Conservation (phyloP, 768 basidiomycete genomes). For the Gautieria morchelliformis region DNA sequence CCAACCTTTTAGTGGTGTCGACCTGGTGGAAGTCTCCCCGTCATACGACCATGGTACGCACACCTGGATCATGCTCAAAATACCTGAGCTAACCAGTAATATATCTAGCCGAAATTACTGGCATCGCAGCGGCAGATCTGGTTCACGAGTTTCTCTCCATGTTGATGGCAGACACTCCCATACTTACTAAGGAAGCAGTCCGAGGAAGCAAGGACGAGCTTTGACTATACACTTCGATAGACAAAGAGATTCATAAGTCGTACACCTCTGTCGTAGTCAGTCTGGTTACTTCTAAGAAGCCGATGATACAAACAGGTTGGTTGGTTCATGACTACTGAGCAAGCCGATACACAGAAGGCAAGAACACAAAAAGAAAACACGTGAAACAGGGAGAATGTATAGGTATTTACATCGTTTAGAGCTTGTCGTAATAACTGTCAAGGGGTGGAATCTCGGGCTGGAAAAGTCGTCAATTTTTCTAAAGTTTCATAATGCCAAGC, state of each 20-base stretch:
- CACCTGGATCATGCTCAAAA: no score
- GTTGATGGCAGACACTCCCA: slow-evolving; percentile 37
- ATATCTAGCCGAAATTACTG: slow-evolving; percentile 53
- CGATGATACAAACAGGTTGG: slow-evolving; percentile 2
- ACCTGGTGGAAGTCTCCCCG: slow-evolving; percentile 67
- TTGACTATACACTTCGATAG: neutral
- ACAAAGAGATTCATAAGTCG: neutral
- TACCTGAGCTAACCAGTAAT: neutral
- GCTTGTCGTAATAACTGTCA: slow-evolving; percentile 92
- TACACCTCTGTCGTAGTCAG: neutral
- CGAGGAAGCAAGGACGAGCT: slow-evolving; percentile 22
- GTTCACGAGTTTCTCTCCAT: slow-evolving; percentile 62
- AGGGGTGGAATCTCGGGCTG: slow-evolving; percentile 83
- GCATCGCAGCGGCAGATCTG: slow-evolving; percentile 57
- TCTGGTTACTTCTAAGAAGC: neutral
- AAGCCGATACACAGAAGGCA: slow-evolving; percentile 1
- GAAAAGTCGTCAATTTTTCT: slow-evolving; percentile 11
- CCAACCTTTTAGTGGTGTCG: slow-evolving; percentile 43
- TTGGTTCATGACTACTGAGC: slow-evolving; percentile 3
- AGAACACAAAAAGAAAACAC: neutral
- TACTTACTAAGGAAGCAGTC: slow-evolving; percentile 14
- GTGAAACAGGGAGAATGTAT: neutral
- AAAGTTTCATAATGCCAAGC: neutral
- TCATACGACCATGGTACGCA: slow-evolving; percentile 58
- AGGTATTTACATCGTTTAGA: slow-evolving; percentile 31